Evolutionary conservation across 768 basidiomycete species (phyloP).

Genomic region (Lactarius sanguifluus): DNA sequence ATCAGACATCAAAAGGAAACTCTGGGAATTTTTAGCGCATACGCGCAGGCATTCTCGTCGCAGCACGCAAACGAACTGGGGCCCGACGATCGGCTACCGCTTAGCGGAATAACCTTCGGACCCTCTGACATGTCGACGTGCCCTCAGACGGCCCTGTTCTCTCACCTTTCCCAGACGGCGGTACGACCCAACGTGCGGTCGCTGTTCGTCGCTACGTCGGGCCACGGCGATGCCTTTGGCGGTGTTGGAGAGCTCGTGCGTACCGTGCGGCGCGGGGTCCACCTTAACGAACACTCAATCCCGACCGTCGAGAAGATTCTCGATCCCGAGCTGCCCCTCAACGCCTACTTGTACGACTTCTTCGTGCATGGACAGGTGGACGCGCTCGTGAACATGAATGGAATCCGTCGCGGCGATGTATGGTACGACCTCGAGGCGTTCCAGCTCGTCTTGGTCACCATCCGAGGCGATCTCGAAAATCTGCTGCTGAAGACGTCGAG

Average conservation of each 20-base stretch:
- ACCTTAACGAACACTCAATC: slow-evolving; percentile 58
- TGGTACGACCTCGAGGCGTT: slow-evolving; percentile 68
- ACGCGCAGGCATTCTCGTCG: slow-evolving; percentile 50
- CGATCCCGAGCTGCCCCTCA: slow-evolving; percentile 28
- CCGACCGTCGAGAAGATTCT: slow-evolving; percentile 50
- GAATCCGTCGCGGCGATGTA: slow-evolving; percentile 59
- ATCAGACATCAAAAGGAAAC: slow-evolving; percentile 49
- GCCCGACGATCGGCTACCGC: slow-evolving; percentile 47
- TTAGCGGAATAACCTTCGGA: slow-evolving; percentile 41
- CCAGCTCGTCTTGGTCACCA: slow-evolving; percentile 46
- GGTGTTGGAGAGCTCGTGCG: slow-evolving; percentile 52
- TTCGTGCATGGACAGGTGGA: slow-evolving; percentile 60
- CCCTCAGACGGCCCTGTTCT: slow-evolving; percentile 34
- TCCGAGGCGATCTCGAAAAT: slow-evolving; percentile 52
- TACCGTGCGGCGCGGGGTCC: slow-evolving; percentile 53
- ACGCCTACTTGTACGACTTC: slow-evolving; percentile 61
- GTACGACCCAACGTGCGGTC: slow-evolving; percentile 51
- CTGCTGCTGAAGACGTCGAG: slow-evolving; percentile 38
- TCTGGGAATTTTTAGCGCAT: slow-evolving; percentile 53
- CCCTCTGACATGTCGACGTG: slow-evolving; percentile 16
- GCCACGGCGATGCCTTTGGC: slow-evolving; percentile 55
- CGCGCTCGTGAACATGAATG: slow-evolving; percentile 52
- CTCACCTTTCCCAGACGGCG: slow-evolving; percentile 42
- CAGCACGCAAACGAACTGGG: slow-evolving; percentile 43
- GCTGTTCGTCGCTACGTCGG: slow-evolving; percentile 65